Evolutionary conservation across 768 basidiomycete species (phyloP).

Genomic region (Rhodotorula taiwanensis): DNA sequence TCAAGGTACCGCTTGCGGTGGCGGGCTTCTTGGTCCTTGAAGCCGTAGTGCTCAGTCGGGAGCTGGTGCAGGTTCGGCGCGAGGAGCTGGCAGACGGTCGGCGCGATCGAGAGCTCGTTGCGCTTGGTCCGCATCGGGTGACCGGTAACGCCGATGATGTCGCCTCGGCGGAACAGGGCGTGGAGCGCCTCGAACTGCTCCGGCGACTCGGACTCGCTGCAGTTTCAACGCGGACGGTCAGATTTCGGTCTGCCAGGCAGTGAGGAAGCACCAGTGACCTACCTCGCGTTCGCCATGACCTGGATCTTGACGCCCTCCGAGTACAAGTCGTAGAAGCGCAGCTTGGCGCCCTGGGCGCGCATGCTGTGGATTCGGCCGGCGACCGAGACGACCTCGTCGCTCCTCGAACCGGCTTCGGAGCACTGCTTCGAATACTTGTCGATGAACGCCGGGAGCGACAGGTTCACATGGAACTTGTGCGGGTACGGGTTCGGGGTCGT

Average conservation of each 20-base stretch:
- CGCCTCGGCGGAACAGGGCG: constrained; percentile 85
- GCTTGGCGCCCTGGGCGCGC: constrained; percentile 69
- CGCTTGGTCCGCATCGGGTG: constrained; percentile 85
- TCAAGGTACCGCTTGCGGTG: constrained; percentile 99
- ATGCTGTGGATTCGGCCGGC: constrained; percentile 91
- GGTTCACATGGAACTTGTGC: constrained; percentile 92
- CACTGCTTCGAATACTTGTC: constrained; percentile 57
- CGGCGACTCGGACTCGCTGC: constrained; percentile 44
- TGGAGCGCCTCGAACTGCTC: constrained; percentile 63
- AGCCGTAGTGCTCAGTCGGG: constrained; percentile 81
- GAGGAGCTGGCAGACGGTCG: constrained; percentile 73
- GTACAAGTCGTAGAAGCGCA: constrained; percentile 89
- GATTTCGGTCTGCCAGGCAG: neutral
- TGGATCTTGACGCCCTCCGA: constrained; percentile 89
- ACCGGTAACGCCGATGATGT: constrained; percentile 89
- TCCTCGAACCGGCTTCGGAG: constrained; percentile 47
- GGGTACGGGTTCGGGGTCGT: constrained; percentile 85
- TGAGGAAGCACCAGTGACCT: constrained; percentile 38
- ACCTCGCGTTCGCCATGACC: constrained; percentile 85
- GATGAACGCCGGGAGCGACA: constrained; percentile 68
- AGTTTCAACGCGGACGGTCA: neutral
- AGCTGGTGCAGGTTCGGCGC: constrained; percentile 94
- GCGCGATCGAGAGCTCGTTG: constrained; percentile 86
- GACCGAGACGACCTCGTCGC: constrained; percentile 57
- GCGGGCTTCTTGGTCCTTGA: constrained; percentile 95